Evolutionary conservation across 257 asterid species (phyloP), one percentile per base, ranked within the genome.

Genomic region (Prunella vulgaris): DNA sequence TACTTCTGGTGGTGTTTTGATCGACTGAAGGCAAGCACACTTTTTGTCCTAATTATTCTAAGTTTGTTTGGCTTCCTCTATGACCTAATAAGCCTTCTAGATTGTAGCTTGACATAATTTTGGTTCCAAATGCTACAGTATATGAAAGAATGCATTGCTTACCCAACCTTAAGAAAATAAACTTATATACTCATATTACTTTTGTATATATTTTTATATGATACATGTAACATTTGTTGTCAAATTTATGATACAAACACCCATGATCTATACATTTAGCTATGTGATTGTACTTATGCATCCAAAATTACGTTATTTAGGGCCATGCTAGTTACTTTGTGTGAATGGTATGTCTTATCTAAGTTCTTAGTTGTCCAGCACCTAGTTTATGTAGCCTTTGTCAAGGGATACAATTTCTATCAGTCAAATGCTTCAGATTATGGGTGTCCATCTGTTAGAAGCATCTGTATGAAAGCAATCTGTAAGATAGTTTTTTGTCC

Each of bases 1-100:
- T 90, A 90, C 83, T 92, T 92, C 75, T 92, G 98, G 98, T 90
- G 97, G 97, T 92, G 93, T 78, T 92, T 81, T 78, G 87, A 90
- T 75, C 86, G 89, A 77, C 71, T 90, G 60, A 90, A 90, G 96
- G 98, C 80, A 85, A 71, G 93, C 72, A 49, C 64, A 61, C 28
- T 51, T 38, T 66, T 54, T 74, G 58, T 61, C 64, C 27, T 64
- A 42, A 60, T 24, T 15, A 33, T 15, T 74, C 9, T 33, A 5
- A 61, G 18, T 25, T 60, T 32, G 13, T 66, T 42, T 60, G 37
- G 51, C 38, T 40, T 68, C 51, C 52, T 58, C 33, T 46, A 15
- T 59, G 42, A 27, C 17, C 64, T 12, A 15, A 15, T 46, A 18
- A 66, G 42, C 6, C 57, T 75, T 38, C 10, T 37, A 30, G 28